Percentiles rank a stretch among this genome's conserved stretches.
Evolutionary conservation across 2,329 filamentous ascomycete genomes (phyloP).

Genomic region (Akanthomyces dipterigenus): DNA sequence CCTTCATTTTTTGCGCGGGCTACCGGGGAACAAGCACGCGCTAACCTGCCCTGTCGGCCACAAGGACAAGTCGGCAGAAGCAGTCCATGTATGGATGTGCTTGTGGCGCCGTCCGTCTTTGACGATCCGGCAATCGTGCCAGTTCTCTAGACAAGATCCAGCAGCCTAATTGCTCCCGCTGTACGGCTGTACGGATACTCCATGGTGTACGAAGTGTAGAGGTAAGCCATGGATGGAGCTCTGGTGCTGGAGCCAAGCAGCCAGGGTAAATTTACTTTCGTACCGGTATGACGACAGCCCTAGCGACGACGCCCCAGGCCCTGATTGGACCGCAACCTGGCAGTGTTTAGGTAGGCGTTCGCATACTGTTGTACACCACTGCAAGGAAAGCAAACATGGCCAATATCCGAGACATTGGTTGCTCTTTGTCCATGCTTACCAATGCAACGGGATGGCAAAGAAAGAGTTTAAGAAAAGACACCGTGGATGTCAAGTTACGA

Average conservation of each 20-base stretch:
- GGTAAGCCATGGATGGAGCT: not conserved
- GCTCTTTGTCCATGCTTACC: no score
- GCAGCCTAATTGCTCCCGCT: not conserved
- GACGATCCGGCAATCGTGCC: not conserved
- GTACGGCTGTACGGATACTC: not conserved
- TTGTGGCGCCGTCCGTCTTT: not conserved
- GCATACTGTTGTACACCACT: no score
- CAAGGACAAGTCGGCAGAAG: not conserved
- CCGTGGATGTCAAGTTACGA: no score
- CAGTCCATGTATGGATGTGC: not conserved
- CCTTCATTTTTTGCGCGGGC: not conserved
- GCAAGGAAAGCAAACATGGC: no score
- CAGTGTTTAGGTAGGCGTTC: no score
- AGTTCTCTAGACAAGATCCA: not conserved
- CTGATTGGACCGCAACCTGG: not conserved
- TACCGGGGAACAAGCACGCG: not conserved
- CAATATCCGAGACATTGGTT: no score
- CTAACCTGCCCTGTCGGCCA: not conserved
- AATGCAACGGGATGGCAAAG: no score
- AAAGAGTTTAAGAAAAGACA: no score
- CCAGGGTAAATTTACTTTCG: not conserved
- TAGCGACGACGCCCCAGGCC: not conserved
- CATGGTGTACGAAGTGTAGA: no score
- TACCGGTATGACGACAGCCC: not conserved
- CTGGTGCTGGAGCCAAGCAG: not conserved